These are phyloP conservation scores for Cetradonia linearis DNA, from an alignment of 495 filamentous ascomycete species.

Conservation along the genomic window DNA sequence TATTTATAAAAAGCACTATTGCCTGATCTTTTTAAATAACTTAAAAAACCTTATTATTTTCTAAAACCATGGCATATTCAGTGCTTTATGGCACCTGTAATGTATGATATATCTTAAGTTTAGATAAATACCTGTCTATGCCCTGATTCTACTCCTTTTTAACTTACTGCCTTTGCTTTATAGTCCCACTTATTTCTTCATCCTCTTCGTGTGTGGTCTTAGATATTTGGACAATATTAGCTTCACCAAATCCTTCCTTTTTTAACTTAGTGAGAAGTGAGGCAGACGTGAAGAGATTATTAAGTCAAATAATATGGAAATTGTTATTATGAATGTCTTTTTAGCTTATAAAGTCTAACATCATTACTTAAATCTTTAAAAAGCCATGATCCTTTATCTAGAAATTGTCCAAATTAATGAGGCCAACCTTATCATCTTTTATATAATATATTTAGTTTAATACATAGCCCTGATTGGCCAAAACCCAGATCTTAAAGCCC, in stretches of 20 bases:
- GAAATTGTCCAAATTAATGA: not conserved
- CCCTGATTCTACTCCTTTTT: too few species aligned
- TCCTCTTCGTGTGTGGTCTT: not conserved
- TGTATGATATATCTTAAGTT: too few species aligned
- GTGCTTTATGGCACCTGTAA: too few species aligned
- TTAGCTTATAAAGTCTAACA: not conserved
- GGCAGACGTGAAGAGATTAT: not conserved
- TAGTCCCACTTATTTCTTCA: not conserved
- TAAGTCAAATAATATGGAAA: not conserved
- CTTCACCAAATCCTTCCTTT: not conserved
- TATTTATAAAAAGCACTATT: too few species aligned
- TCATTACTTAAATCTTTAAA: not conserved
- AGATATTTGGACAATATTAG: not conserved
- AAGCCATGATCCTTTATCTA: not conserved
- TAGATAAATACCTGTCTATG: too few species aligned
- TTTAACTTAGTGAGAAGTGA: not conserved
- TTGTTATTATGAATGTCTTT: not conserved
- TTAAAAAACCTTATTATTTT: too few species aligned
- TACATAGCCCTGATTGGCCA: not conserved
- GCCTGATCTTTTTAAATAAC: too few species aligned
- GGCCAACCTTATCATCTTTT: not conserved
- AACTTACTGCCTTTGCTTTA: not conserved
- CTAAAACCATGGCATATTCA: too few species aligned
- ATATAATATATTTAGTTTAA: conserved; percentile 1
- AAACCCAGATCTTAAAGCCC: not conserved